Conservation (phyloP, 2,329 filamentous ascomycete genomes). For the Chrysoporthe deuterocubensis region DNA sequence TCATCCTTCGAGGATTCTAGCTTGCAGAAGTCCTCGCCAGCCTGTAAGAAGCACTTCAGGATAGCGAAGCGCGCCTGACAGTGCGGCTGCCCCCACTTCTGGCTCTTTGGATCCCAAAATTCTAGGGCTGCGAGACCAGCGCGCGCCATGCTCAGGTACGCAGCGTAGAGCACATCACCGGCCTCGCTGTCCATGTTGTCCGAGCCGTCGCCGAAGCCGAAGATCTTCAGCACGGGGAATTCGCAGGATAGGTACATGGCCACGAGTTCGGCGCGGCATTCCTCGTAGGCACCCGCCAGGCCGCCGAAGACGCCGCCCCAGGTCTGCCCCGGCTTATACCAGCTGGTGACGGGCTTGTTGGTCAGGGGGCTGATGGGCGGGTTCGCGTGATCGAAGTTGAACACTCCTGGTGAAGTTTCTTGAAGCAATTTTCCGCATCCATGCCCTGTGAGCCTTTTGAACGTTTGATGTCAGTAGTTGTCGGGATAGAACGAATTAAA, state of each 20-base stretch:
- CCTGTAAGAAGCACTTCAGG: slow-evolving; percentile 80
- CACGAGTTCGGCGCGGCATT: slow-evolving; percentile 92
- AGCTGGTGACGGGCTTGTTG: slow-evolving; percentile 76
- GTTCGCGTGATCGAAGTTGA: slow-evolving; percentile 85
- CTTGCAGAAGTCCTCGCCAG: slow-evolving; percentile 84
- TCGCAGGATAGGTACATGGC: slow-evolving; percentile 90
- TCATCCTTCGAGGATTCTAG: slow-evolving; percentile 75
- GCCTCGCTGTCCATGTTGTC: slow-evolving; percentile 75
- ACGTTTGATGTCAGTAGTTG: neutral
- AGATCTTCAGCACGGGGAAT: slow-evolving; percentile 86
- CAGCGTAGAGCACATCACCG: slow-evolving; percentile 84
- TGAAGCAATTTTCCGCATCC: slow-evolving; percentile 93
- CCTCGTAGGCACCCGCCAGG: slow-evolving; percentile 87
- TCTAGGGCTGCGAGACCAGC: slow-evolving; percentile 89
- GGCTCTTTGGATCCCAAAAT: slow-evolving; percentile 89
- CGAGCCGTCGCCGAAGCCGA: slow-evolving; percentile 83
- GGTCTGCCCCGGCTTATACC: slow-evolving; percentile 94
- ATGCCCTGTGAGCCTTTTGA: slow-evolving; percentile 66
- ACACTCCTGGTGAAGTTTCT: slow-evolving; percentile 79
- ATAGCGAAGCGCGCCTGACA: slow-evolving; percentile 93
- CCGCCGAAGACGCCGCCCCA: slow-evolving; percentile 93
- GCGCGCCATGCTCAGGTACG: slow-evolving; percentile 91
- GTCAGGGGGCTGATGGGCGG: slow-evolving; percentile 82
- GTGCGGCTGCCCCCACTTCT: slow-evolving; percentile 92
- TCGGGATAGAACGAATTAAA: neutral